Evolutionary conservation across 148 eudicot species (phyloP).

Genomic region (Vaccinium myrtillus): DNA sequence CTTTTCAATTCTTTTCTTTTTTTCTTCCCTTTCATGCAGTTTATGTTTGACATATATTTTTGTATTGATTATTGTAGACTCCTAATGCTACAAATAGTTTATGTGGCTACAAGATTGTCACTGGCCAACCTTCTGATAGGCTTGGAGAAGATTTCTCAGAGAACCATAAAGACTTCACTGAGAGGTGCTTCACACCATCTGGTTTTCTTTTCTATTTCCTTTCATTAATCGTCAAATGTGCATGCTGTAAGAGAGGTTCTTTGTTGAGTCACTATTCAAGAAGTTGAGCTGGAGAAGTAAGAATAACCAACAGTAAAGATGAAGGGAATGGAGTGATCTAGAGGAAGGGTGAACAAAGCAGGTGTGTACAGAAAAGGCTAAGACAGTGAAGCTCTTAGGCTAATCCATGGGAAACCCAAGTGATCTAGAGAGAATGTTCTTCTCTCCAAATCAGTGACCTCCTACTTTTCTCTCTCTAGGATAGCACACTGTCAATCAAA

Average conservation of each 20-base stretch:
- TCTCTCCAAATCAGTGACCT: no score
- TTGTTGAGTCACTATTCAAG: no score
- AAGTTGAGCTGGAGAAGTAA: no score
- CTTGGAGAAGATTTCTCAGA: conserved; percentile 98
- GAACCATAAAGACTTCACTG: conserved; percentile 68
- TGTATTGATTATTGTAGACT: conserved; percentile 41
- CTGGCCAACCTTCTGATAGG: conserved; percentile 99
- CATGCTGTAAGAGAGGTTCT: neutral
- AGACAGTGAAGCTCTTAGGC: no score
- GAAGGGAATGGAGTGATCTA: no score
- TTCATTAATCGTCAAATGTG: neutral
- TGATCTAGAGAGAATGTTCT: no score
- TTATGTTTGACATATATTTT: conserved; percentile 19
- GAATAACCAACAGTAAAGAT: no score
- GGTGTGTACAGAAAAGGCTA: no score
- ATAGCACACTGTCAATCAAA: no score
- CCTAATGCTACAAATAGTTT: conserved; percentile 95
- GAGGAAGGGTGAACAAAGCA: no score
- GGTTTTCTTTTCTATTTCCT: conserved; percentile 5
- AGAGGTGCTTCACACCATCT: conserved; percentile 47
- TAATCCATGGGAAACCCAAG: no score
- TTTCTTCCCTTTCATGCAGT: neutral
- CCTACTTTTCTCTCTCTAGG: no score
- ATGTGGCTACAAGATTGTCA: conserved; percentile 91
- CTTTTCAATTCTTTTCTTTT: neutral